Percentiles rank a stretch among this genome's conserved stretches.
phyloP scores from a whole-genome alignment of 371 early-diverging fungal genomes.

The Globomyces sp. region DNA sequence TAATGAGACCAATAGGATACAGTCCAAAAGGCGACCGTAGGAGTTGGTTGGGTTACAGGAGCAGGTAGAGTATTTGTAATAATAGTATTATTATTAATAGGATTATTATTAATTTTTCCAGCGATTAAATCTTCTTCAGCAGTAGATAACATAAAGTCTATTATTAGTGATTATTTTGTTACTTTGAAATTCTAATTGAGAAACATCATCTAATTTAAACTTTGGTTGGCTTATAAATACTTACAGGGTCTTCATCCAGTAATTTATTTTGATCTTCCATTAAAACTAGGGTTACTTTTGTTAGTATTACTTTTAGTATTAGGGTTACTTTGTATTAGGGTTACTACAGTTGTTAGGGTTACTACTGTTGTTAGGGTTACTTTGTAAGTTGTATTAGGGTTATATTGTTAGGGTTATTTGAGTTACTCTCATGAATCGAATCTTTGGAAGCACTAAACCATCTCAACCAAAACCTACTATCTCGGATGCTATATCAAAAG shows the following conservation, averaged over 20 bases:
- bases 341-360: too few relatives aligned
- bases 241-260: background rate
- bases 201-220: slow-evolving; percentile 7
- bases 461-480: slow-evolving; percentile 71
- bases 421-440: slow-evolving; percentile 63
- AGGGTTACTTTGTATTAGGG: too few relatives aligned
- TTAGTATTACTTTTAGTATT: too few relatives aligned
- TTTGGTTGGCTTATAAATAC: background rate
- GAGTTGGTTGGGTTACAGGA: slow-evolving; percentile 12
- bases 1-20: slow-evolving; percentile 84
- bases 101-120: slow-evolving; percentile 2
- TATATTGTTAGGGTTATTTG: background rate
- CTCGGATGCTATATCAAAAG: slow-evolving; percentile 69
- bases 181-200: slow-evolving; percentile 18
- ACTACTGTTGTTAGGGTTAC: too few relatives aligned
- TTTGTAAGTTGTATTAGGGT: too few relatives aligned
- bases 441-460: slow-evolving; percentile 76
- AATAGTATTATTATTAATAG: background rate
- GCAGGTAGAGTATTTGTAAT: background rate
- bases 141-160: slow-evolving; percentile 5
- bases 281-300: too few relatives aligned
- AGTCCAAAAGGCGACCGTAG: slow-evolving; percentile 60
- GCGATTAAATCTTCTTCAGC: slow-evolving; percentile 19
- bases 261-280: background rate
- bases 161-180: too few relatives aligned